These are phyloP conservation scores for Blepharisma japonicum DNA, from an alignment of 73 alveolate genomes.

Conservation along the genomic window DNA sequence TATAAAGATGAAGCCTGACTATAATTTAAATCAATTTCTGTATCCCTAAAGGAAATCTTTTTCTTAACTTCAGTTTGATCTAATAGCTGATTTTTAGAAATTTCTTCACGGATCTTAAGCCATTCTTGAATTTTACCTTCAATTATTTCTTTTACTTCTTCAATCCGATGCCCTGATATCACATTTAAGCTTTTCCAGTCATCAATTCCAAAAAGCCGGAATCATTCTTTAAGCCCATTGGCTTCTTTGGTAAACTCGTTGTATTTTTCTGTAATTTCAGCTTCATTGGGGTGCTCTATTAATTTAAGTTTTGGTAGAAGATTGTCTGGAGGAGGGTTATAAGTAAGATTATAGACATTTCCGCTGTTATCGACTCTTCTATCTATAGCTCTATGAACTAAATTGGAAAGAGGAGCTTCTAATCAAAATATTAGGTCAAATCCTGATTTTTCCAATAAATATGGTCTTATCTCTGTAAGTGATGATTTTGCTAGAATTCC, in stretches of 20 bases:
- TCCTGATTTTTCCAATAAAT: not conserved
- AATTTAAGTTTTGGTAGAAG: conserved; percentile 23
- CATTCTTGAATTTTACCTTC: conserved; percentile 19
- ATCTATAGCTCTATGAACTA: conserved; percentile 19
- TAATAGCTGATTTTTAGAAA: not conserved
- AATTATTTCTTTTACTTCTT: conserved; percentile 8
- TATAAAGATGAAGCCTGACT: no score
- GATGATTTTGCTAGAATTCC: not conserved
- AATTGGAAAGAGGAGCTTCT: conserved; percentile 5
- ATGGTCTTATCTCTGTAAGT: not conserved
- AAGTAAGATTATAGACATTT: conserved; percentile 22
- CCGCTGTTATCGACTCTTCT: conserved; percentile 29
- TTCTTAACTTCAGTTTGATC: no score
- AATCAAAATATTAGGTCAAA: conserved; percentile 9
- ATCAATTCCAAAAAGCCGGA: not conserved
- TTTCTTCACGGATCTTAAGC: conserved; percentile 21
- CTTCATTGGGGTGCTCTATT: conserved; percentile 21
- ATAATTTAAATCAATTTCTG: no score
- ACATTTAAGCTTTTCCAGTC: not conserved
- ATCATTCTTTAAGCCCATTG: not conserved
- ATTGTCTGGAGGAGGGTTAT: conserved; percentile 26
- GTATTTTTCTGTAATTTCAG: not conserved
- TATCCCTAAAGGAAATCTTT: no score
- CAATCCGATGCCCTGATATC: not conserved
- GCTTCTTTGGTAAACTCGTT: not conserved